phyloP scores from a whole-genome alignment of 345 rosid genomes.

The Boechera divaricarpa region DNA sequence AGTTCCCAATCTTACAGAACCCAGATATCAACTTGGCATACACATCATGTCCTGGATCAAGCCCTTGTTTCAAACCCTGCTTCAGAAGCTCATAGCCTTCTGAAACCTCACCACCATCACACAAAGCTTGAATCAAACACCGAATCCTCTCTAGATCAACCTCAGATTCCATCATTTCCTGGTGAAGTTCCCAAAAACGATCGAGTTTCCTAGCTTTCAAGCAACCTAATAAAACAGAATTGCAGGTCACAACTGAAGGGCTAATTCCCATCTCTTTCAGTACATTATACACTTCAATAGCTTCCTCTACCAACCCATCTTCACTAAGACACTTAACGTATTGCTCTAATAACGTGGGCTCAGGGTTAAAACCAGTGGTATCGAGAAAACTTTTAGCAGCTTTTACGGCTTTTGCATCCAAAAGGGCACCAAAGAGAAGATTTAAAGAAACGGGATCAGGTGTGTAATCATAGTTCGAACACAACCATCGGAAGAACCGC shows the following conservation, averaged over 20 bases:
- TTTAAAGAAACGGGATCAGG: slow-evolving; percentile 56
- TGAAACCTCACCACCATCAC: slow-evolving; percentile 52
- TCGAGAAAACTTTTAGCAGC: slow-evolving; percentile 56
- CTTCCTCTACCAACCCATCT: slow-evolving; percentile 57
- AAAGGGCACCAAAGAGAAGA: slow-evolving; percentile 61
- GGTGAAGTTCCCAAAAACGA: slow-evolving; percentile 57
- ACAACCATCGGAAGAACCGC: slow-evolving; percentile 62
- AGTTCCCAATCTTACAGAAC: slow-evolving; percentile 60
- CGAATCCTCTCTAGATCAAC: slow-evolving; percentile 57
- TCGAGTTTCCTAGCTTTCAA: slow-evolving; percentile 49
- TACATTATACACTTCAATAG: slow-evolving; percentile 44
- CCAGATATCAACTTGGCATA: slow-evolving; percentile 61
- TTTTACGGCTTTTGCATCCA: slow-evolving; percentile 60
- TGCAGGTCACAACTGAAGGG: slow-evolving; percentile 54
- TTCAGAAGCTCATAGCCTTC: slow-evolving; percentile 50
- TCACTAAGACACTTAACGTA: slow-evolving; percentile 61
- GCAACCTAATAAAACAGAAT: slow-evolving; percentile 56
- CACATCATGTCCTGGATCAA: slow-evolving; percentile 58
- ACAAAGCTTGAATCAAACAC: slow-evolving; percentile 62
- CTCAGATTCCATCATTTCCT: slow-evolving; percentile 47
- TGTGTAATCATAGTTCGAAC: slow-evolving; percentile 38
- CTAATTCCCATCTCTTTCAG: slow-evolving; percentile 45
- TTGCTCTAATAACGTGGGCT: slow-evolving; percentile 47
- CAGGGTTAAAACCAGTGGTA: slow-evolving; percentile 51
- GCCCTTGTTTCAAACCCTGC: slow-evolving; percentile 50